phyloP scores from a whole-genome alignment of 768 basidiomycete species.

The Mycena metata region DNA sequence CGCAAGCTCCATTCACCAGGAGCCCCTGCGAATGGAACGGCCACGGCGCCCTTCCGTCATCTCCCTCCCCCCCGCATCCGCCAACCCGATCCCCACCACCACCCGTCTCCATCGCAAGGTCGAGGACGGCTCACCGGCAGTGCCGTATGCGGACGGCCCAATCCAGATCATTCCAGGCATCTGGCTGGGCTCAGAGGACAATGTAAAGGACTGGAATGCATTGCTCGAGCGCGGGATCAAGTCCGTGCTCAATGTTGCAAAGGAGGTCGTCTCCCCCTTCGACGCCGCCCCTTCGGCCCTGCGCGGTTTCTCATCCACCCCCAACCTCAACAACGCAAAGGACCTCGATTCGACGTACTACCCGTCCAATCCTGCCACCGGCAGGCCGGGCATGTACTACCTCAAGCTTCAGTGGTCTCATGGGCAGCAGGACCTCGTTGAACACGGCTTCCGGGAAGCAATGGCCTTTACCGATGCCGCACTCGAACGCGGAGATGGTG shows the following conservation, averaged over 20 bases:
- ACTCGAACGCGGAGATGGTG: conserved; percentile 79
- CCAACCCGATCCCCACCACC: conserved; percentile 63
- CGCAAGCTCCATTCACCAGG: conserved; percentile 49
- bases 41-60: conserved; percentile 78
- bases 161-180: conserved; percentile 87
- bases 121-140: conserved; percentile 70
- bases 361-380: conserved; percentile 74
- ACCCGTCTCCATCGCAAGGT: conserved; percentile 73
- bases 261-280: conserved; percentile 86
- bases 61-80: conserved; percentile 70
- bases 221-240: conserved; percentile 81
- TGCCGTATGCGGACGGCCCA: conserved; percentile 86
- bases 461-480: conserved; percentile 88
- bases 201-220: conserved; percentile 84
- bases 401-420: conserved; percentile 94
- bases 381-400: conserved; percentile 86
- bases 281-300: conserved; percentile 61
- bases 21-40: conserved; percentile 49
- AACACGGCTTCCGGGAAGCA: conserved; percentile 81
- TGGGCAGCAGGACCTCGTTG: conserved; percentile 90
- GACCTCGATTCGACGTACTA: conserved; percentile 68
- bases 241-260: conserved; percentile 91
- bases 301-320: conserved; percentile 77
- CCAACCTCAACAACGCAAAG: conserved; percentile 63
- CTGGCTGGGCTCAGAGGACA: conserved; percentile 94